A percentile compares a stretch with the other conserved stretches of the same genome.
These are phyloP conservation scores for Urostyla sp. DNA, from an alignment of 73 alveolate species.

Conservation along the genomic window DNA sequence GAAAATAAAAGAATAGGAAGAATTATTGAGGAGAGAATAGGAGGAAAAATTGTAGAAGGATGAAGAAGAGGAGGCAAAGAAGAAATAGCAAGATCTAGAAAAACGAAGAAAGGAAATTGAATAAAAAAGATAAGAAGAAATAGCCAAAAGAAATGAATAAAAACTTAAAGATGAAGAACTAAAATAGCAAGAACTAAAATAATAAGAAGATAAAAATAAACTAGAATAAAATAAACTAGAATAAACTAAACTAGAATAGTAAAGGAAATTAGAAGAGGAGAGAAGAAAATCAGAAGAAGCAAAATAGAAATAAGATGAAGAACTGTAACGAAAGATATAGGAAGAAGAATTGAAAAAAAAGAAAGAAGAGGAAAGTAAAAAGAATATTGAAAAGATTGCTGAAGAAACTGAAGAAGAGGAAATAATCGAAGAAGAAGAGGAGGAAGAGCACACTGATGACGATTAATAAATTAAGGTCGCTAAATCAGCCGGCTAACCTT, in stretches of 20 bases:
- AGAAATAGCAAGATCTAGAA: conserved; percentile 24
- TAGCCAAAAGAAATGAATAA: conserved; percentile 2
- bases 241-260: not conserved
- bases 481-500: not conserved
- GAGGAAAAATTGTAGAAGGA: conserved; percentile 24
- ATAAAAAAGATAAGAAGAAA: conserved; percentile 19
- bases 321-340: not conserved
- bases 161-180: not conserved
- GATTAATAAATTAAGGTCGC: not conserved
- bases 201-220: not conserved
- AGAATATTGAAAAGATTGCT: conserved; percentile 11
- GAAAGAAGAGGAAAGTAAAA: conserved; percentile 3
- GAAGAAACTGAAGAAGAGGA: not conserved
- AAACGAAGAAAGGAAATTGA: not conserved
- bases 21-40: not conserved
- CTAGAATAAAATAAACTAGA: not conserved
- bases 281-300: not conserved
- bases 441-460: not conserved
- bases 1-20: conserved; percentile 9
- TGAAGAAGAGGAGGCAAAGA: conserved; percentile 6
- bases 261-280: not conserved
- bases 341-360: not conserved
- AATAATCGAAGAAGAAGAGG: not conserved
- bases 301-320: conserved; percentile 7
- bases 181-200: not conserved